Conservation (phyloP, 768 basidiomycete genomes). For the Phylloporus arenicola region DNA sequence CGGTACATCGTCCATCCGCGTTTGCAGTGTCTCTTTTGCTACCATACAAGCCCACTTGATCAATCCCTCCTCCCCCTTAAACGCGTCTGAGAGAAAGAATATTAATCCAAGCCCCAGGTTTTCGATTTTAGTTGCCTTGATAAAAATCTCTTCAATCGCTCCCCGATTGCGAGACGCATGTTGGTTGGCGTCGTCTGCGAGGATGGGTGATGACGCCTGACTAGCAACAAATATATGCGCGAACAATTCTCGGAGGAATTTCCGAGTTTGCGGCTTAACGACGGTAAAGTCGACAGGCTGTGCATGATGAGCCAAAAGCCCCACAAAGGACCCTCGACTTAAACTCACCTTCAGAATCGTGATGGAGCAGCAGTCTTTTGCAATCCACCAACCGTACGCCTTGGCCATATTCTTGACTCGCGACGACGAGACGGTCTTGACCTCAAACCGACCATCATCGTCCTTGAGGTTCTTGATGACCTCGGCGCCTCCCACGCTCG, state of each 20-base stretch:
- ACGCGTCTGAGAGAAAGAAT: slow-evolving; percentile 56
- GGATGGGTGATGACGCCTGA: slow-evolving; percentile 66
- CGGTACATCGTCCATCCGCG: slow-evolving; percentile 52
- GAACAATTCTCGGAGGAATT: slow-evolving; percentile 71
- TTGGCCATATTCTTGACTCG: slow-evolving; percentile 71
- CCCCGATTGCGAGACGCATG: slow-evolving; percentile 47
- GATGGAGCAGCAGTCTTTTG: slow-evolving; percentile 72
- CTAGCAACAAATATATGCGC: slow-evolving; percentile 64
- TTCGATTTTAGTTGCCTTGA: slow-evolving; percentile 63
- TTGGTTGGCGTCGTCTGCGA: slow-evolving; percentile 35
- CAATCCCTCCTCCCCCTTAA: slow-evolving; percentile 40
- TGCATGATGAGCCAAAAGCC: not conserved
- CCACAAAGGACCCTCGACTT: not conserved
- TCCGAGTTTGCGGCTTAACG: slow-evolving; percentile 55
- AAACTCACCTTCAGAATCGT: slow-evolving; percentile 72
- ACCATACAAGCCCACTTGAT: slow-evolving; percentile 63
- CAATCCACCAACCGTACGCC: slow-evolving; percentile 91
- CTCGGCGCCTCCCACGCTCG: slow-evolving; percentile 71
- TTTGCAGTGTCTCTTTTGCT: slow-evolving; percentile 65
- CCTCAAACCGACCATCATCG: slow-evolving; percentile 40
- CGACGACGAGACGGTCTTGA: slow-evolving; percentile 50
- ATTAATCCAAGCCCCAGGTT: slow-evolving; percentile 69
- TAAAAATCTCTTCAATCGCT: slow-evolving; percentile 71
- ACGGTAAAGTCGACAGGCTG: slow-evolving; percentile 85
- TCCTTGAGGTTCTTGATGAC: slow-evolving; percentile 56